These are phyloP conservation scores for Sutorius australiensis DNA, from an alignment of 768 basidiomycete genomes.

Conservation along the genomic window DNA sequence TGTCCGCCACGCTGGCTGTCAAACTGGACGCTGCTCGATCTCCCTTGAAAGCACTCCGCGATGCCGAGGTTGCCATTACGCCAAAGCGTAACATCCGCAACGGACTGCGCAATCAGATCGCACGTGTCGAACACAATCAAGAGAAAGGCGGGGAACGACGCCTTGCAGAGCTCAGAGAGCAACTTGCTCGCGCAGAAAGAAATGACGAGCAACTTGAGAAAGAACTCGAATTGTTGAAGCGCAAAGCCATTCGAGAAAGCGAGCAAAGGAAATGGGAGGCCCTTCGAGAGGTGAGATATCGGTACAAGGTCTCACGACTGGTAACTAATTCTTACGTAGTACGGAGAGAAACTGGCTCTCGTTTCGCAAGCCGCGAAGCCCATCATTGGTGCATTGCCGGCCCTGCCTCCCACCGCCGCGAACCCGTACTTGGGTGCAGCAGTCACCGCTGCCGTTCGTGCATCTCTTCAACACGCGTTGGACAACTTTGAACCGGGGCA, in stretches of 20 bases:
- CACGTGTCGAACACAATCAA: conserved; percentile 61
- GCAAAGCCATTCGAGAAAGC: conserved; percentile 73
- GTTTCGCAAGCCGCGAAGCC: conserved; percentile 67
- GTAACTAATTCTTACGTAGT: conserved; percentile 40
- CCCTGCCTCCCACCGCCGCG: conserved; percentile 55
- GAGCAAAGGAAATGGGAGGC: conserved; percentile 80
- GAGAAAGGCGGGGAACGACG: conserved; percentile 64
- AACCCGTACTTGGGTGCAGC: conserved; percentile 60
- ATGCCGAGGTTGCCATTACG: conserved; percentile 57
- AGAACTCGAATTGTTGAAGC: conserved; percentile 67
- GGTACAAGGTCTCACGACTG: neutral
- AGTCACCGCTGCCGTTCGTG: conserved; percentile 65
- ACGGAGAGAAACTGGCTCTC: conserved; percentile 74
- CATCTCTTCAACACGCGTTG: conserved; percentile 71
- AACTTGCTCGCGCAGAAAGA: conserved; percentile 59
- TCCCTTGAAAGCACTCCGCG: conserved; percentile 68
- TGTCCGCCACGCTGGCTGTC: conserved; percentile 55
- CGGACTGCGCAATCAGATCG: conserved; percentile 56
- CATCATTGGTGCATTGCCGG: conserved; percentile 59
- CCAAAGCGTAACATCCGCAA: conserved; percentile 63
- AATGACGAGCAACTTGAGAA: conserved; percentile 66
- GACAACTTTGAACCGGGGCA: conserved; percentile 75
- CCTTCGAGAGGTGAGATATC: conserved; percentile 58
- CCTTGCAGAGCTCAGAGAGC: conserved; percentile 64
- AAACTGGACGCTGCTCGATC: conserved; percentile 62